Base-by-base conservation (phyloP, 305 asterid species). In the Fraxinus sp. region DNA sequence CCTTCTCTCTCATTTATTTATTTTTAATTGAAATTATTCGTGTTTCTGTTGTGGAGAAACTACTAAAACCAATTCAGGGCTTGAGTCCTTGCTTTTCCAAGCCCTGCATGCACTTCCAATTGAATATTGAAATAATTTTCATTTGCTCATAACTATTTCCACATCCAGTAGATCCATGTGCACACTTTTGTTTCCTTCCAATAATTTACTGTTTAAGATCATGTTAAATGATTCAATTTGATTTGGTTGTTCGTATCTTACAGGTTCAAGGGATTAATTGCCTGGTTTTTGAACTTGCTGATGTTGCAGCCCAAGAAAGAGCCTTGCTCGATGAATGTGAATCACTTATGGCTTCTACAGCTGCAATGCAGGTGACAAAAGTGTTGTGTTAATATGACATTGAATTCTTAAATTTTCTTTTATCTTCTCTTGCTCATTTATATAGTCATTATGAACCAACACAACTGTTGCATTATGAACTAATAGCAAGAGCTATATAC, bases 321-420 rank as follows among this genome's bases (percentile, higher is more conserved):
- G 97, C 95, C 78, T 71, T 90, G 94, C 95, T 96, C 72, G 90
- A 92, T 81, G 97, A 94, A 87, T 93, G 91, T 76, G 94, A 92
- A 83, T 83, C 95, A 16, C 87, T 89, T 80, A 80, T 94, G 84
- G 84, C 90, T 73, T 91, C 93, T 37, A 87, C 89, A 80, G 89
- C 91, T 78, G 94, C 93, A 77, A 84, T 92, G 87, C 96, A 94
- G 99, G 99, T 93, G 83, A 91, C 86, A 68, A 4, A 49, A 43
- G 5, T 52, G 24, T 33, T 1, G 9, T 71, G 13, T 5, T 71
- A 4, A 4, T 26, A 28, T 10, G 18, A 70, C 39, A 3, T 71
- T 28, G 20, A 39, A 33, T 71, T 71, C 76, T 71, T 14, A 0
- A 30, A 70, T 30, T 70, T 70, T 30, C 16, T 22, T 64, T 64